Conservation (phyloP, 768 basidiomycete species). For the Lactifluus hygrophoroides region DNA sequence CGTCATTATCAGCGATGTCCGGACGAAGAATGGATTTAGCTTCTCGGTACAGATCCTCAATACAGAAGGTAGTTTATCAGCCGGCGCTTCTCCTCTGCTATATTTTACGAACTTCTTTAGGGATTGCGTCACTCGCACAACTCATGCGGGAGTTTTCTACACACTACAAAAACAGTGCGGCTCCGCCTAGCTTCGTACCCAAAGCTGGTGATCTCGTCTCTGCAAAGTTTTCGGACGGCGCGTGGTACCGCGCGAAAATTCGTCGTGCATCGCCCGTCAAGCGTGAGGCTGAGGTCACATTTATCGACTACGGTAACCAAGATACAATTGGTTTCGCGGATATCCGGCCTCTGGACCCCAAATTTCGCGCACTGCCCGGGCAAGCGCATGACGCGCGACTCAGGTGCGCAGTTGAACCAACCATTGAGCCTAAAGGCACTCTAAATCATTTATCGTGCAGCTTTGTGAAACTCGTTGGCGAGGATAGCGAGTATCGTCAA, state of each 20-base stretch:
- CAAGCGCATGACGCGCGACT: constrained; percentile 94
- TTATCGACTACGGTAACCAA: constrained; percentile 95
- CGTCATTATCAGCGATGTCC: constrained; percentile 84
- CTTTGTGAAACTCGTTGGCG: constrained; percentile 76
- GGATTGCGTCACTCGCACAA: constrained; percentile 85
- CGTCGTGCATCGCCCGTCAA: constrained; percentile 79
- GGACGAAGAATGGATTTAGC: constrained; percentile 58
- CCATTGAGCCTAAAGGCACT: background rate
- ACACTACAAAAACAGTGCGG: constrained; percentile 62
- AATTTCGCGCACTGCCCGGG: constrained; percentile 83
- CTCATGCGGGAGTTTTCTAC: constrained; percentile 91
- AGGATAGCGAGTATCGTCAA: constrained; percentile 76
- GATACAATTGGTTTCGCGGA: constrained; percentile 76
- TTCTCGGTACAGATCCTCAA: constrained; percentile 95
- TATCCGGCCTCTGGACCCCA: constrained; percentile 81
- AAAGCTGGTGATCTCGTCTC: constrained; percentile 85
- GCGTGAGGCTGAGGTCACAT: constrained; percentile 90
- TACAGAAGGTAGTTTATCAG: constrained; percentile 59
- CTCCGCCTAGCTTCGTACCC: constrained; percentile 66
- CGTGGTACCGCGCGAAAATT: constrained; percentile 95
- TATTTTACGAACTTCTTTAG: constrained; percentile 31
- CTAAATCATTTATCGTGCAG: constrained; percentile 31
- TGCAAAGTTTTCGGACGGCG: constrained; percentile 88
- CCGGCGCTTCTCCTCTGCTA: background rate
- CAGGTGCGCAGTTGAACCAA: constrained; percentile 39